These are phyloP conservation scores for Grosmannia serpens DNA, from an alignment of 2,329 filamentous ascomycete genomes.

Conservation along the genomic window DNA sequence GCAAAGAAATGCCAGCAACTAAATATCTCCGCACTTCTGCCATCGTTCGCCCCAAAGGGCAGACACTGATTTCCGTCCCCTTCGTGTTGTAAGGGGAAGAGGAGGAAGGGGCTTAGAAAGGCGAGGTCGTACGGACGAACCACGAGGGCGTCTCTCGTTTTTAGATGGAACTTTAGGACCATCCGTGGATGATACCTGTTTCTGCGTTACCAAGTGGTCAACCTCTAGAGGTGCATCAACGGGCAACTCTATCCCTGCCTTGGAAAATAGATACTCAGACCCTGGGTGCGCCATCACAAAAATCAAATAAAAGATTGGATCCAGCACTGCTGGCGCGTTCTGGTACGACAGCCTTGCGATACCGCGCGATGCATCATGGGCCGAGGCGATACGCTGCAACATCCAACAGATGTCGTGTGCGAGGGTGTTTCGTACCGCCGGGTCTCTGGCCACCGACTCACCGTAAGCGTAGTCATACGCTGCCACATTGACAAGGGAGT, in stretches of 20 bases:
- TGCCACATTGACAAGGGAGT: conserved; percentile 22
- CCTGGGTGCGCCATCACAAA: conserved; percentile 15
- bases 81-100: background rate
- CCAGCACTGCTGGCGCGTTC: conserved; percentile 8
- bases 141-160: background rate
- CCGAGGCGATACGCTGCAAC: conserved; percentile 18
- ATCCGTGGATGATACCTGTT: background rate
- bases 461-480: conserved; percentile 19
- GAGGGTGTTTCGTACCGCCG: conserved; percentile 8
- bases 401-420: conserved; percentile 24
- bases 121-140: background rate
- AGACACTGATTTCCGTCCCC: background rate
- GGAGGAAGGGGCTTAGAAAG: background rate
- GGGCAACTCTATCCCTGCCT: conserved; percentile 16
- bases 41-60: background rate
- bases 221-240: background rate
- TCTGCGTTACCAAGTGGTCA: too few species aligned
- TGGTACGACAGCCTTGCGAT: background rate
- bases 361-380: background rate
- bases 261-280: conserved; percentile 17
- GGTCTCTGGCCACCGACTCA: background rate
- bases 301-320: conserved; percentile 13
- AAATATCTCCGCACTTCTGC: background rate
- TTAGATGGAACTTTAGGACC: background rate
- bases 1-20: background rate